These are phyloP conservation scores for Cercospora berteroae DNA, from an alignment of 2,329 filamentous ascomycete species.

Conservation along the genomic window DNA sequence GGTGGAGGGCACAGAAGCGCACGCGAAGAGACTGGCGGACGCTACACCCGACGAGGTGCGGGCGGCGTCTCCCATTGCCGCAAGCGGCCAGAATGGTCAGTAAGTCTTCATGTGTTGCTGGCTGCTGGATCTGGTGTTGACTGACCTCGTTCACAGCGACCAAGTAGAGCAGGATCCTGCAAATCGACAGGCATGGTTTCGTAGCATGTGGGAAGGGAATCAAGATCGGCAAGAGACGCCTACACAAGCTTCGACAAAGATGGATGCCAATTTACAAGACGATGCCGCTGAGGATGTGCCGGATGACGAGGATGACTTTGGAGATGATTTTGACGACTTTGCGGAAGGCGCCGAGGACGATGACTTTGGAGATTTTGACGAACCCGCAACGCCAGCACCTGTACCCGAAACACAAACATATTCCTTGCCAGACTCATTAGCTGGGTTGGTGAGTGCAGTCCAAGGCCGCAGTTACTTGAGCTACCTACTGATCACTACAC, in stretches of 20 bases:
- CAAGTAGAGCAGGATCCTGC: slow-evolving; percentile 29
- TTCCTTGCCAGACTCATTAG: slow-evolving; percentile 40
- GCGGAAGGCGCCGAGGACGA: slow-evolving; percentile 49
- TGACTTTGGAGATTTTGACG: slow-evolving; percentile 55
- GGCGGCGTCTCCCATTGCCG: slow-evolving; percentile 46
- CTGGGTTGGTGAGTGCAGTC: slow-evolving; percentile 49
- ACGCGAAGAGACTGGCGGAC: slow-evolving; percentile 57
- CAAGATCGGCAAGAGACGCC: slow-evolving; percentile 18
- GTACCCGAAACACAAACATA: slow-evolving; percentile 33
- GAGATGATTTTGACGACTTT: slow-evolving; percentile 68
- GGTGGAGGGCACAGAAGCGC: slow-evolving; percentile 59
- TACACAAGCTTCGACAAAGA: slow-evolving; percentile 13
- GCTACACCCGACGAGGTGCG: slow-evolving; percentile 59
- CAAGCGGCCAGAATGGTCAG: slow-evolving; percentile 60
- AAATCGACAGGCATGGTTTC: slow-evolving; percentile 35
- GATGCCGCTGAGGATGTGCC: slow-evolving; percentile 53
- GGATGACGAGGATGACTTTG: slow-evolving; percentile 65
- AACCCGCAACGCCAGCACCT: slow-evolving; percentile 28
- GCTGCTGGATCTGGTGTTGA: slow-evolving; percentile 3
- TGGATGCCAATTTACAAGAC: slow-evolving; percentile 47
- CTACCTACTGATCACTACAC: slow-evolving; percentile 29
- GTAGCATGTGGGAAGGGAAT: slow-evolving; percentile 35
- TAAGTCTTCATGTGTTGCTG: slow-evolving; percentile 30
- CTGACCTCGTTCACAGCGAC: slow-evolving; percentile 36
- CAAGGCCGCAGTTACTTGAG: slow-evolving; percentile 5